Base-by-base conservation (phyloP, 441 rosid genomes). In the Dalechampia spathulata region DNA sequence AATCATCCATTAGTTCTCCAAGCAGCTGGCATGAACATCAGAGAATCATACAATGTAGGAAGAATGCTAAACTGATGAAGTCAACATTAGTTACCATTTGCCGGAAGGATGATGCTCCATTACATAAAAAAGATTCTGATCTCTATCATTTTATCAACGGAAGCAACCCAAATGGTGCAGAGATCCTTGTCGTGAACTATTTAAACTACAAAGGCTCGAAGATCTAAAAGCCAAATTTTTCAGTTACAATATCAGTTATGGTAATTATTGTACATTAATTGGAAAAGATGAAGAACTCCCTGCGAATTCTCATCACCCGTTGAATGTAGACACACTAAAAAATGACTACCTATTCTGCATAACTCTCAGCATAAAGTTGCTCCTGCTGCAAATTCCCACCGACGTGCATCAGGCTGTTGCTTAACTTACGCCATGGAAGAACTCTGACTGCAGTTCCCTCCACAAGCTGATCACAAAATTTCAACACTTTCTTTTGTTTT, bases 311-410 rank as follows among this genome's bases (percentile, higher is more conserved):
- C 75, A 52, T 57, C 37, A 57, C 73, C 68, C 17, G 57, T 27
- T 37, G 67, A 74, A 61, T 72, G 77, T 76, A 75, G 66, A 62
- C 69, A 66, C 60, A 53, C 77, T 74, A 77, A 78, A 75, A 76
- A 80, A 76, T 80, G 79, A 73, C 82, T 75, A 79, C 69, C 85
- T 74, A 77, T 72, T 77, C 90, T 83, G 79, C 79, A 75, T 40
- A 68, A 53, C 80, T 73, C 83, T 69, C 56, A 12, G 65, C 73
- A 60, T 51, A 68, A 62, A 54, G 72, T 56, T 40, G 65, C 68
- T 68, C 49, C 71, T 26, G 69, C 69, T 45, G 82, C 83, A 74
- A 70, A 58, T 62, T 60, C 59, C 23, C 49, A 57, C 58, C 34
- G 64, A 54, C 69, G 53, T 60, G 79, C 81, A 55, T 40, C 58